These are phyloP conservation scores for Protomyces lactucae-debilis DNA, from an alignment of 1,139 yeast genomes.

Conservation along the genomic window DNA sequence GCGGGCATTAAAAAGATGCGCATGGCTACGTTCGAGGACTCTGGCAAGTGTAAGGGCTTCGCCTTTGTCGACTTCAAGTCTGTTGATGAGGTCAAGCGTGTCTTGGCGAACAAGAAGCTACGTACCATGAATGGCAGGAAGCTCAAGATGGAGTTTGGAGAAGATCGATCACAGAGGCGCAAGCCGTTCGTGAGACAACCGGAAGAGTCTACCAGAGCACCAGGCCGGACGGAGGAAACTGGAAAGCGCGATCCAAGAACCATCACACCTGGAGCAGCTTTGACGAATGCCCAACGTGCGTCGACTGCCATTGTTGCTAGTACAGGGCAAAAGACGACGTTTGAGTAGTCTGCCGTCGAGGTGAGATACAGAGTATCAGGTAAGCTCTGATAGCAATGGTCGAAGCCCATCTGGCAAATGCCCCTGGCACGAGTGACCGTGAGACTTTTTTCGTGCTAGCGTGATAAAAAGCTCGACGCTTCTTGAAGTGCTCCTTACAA, in stretches of 20 bases:
- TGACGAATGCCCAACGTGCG: constrained; percentile 84
- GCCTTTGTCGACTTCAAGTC: constrained; percentile 84
- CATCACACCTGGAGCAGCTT: constrained; percentile 74
- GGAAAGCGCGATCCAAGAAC: constrained; percentile 32
- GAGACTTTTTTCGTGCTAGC: too few species aligned
- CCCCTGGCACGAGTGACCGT: too few species aligned
- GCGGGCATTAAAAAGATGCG: constrained; percentile 49
- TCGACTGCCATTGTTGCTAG: constrained; percentile 86
- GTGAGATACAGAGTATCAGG: too few species aligned
- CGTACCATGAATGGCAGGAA: constrained; percentile 58
- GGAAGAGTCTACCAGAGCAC: constrained; percentile 1
- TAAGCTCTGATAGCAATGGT: too few species aligned
- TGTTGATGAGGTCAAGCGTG: constrained; percentile 69
- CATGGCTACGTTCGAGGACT: constrained; percentile 95
- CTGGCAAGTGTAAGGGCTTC: constrained; percentile 95
- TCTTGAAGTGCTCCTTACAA: neutral
- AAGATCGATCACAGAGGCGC: constrained; percentile 79
- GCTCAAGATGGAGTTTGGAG: constrained; percentile 86
- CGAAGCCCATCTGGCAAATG: too few species aligned
- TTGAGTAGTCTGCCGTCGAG: constrained; percentile 40
- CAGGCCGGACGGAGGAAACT: constrained; percentile 13
- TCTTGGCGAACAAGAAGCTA: constrained; percentile 52
- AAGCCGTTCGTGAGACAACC: constrained; percentile 44
- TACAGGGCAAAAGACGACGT: constrained; percentile 79
- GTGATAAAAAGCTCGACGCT: too few species aligned